Evolutionary conservation across 2,329 filamentous ascomycete genomes (phyloP), one percentile per base, ranked within the genome.

Genomic region (Sporothrix protearum): DNA sequence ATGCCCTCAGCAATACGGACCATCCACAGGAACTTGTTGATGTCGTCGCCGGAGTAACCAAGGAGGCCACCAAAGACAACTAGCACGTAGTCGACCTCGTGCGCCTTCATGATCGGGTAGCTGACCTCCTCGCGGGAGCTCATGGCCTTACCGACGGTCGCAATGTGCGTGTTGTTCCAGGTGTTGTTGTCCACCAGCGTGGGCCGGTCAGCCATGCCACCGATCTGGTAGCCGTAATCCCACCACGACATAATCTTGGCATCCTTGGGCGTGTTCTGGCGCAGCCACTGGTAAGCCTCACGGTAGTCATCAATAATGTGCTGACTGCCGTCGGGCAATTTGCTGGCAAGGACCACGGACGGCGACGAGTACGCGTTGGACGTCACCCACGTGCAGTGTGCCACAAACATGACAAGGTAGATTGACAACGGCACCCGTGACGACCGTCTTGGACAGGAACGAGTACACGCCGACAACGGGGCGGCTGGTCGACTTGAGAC

Each of bases 1-100:
- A 99, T 98, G 75, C 96, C 96, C 83, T 99, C 96, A 51, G 96
- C 96, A 79, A 99, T 99, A 80, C 96, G 90, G 72, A 99, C 94
- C 96, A 99, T 99, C 96, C 96, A 99, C 76, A 99, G 85, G 86
- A 99, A 99, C 85, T 99, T 99, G 86, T 99, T 99, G 85, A 99
- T 97, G 79, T 99, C 96, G 77, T 99, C 96, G 75, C 96, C 96
- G 68, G 94, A 97, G 85, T 99, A 99, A 71, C 96, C 96, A 51
- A 99, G 86, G 72, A 99, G 88, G 80, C 93, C 96, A 78, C 96
- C 96, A 71, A 98, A 99, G 71, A 99, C 96, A 25, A 99, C 90
- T 70, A 99, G 86, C n/a, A 99, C 93, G 77, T 99, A 99, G 82
- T 99, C 95, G 2, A 99, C 96, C 82, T 99, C 96, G 79, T 99